A percentile compares a stretch with the other conserved stretches of the same genome.
These are phyloP conservation scores for Flaveria brownii DNA, from an alignment of 129 eudicot genomes.

Conservation along the genomic window DNA sequence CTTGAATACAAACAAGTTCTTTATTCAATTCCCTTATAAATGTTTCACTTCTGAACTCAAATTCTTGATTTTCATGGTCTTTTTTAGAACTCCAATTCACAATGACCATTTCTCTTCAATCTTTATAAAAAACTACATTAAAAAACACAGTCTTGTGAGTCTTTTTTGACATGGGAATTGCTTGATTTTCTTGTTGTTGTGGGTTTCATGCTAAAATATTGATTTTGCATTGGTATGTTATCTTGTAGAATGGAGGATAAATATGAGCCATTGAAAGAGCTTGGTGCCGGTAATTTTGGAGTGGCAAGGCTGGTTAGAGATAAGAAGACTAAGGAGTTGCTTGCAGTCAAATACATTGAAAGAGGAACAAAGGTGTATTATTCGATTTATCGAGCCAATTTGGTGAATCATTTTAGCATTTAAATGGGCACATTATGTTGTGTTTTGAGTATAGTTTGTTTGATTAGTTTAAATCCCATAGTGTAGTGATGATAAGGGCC, in stretches of 20 bases:
- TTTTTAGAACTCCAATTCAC: not conserved
- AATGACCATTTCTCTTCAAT: conserved; percentile 16
- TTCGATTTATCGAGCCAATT: conserved; percentile 2
- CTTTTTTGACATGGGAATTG: conserved; percentile 12
- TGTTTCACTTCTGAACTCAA: no score
- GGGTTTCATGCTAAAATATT: not conserved
- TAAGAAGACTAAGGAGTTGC: conserved; percentile 55
- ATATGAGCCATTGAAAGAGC: conserved; percentile 58
- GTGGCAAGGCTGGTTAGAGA: conserved; percentile 68
- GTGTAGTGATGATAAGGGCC: no score
- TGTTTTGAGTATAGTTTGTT: not conserved
- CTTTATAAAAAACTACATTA: not conserved
- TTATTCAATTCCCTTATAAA: no score
- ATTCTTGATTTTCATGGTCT: not conserved
- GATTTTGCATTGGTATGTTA: not conserved
- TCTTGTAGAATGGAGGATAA: conserved; percentile 43
- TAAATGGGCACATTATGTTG: conserved; percentile 2
- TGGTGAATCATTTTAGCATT: not conserved
- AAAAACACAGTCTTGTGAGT: not conserved
- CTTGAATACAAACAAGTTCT: not conserved
- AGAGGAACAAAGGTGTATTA: conserved; percentile 55
- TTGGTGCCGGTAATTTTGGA: conserved; percentile 68
- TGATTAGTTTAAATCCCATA: no score
- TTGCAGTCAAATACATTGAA: conserved; percentile 66
- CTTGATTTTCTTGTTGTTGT: not conserved